A percentile compares a stretch with the other conserved stretches of the same genome.
Evolutionary conservation across 306 rosid species (phyloP).

Genomic region (Acmispon strigosus): DNA sequence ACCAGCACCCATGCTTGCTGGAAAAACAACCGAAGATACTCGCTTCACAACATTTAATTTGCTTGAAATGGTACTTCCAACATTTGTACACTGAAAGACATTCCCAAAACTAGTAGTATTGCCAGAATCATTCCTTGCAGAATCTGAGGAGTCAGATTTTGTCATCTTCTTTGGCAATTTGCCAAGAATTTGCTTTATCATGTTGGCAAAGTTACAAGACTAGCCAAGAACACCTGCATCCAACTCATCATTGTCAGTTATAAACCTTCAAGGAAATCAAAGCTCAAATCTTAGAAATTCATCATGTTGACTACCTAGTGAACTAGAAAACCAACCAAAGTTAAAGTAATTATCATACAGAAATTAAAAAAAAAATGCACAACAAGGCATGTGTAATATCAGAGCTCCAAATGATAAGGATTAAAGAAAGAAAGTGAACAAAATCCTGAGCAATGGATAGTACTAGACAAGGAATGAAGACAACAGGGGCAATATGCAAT

Average conservation of each 20-base stretch:
- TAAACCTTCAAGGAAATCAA: background rate
- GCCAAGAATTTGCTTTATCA: conserved; percentile 90
- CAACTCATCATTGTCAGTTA: conserved; percentile 17
- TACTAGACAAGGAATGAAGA: background rate
- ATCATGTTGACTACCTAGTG: background rate
- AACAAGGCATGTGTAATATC: background rate
- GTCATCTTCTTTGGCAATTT: conserved; percentile 80
- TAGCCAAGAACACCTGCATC: conserved; percentile 29
- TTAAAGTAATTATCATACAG: background rate
- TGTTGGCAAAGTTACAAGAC: conserved; percentile 39
- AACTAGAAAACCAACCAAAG: conserved; percentile 3
- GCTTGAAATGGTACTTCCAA: conserved; percentile 89
- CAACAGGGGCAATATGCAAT: background rate
- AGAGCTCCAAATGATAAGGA: background rate
- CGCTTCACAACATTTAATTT: conserved; percentile 91
- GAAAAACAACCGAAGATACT: conserved; percentile 95
- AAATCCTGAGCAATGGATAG: background rate
- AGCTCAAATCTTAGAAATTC: background rate
- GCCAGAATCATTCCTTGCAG: conserved; percentile 62
- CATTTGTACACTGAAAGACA: conserved; percentile 93
- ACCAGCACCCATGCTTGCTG: conserved; percentile 73
- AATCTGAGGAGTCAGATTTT: conserved; percentile 60
- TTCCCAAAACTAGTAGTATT: conserved; percentile 56
- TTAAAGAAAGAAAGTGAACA: background rate
- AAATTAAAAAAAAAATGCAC: conserved; percentile 2